Percentiles rank a stretch among this genome's conserved stretches.
Conservation (phyloP, 768 basidiomycete species). For the Mycena vitilis region DNA sequence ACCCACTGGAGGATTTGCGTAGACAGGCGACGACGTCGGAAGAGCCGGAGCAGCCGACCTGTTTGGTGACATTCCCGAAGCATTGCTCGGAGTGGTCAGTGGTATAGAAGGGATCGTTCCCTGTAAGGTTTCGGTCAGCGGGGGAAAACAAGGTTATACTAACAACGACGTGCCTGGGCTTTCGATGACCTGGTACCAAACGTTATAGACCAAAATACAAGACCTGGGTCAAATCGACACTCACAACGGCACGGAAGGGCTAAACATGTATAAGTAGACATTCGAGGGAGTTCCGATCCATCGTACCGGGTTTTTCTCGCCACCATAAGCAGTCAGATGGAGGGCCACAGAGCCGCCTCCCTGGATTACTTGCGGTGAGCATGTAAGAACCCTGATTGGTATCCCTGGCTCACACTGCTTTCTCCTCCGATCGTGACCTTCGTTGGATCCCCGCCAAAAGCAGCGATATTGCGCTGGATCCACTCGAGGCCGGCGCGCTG, state of each 20-base stretch:
- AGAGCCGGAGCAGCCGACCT: slow-evolving; percentile 31
- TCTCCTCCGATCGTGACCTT: slow-evolving; percentile 49
- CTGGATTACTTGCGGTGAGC: slow-evolving; percentile 18
- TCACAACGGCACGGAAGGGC: slow-evolving; percentile 38
- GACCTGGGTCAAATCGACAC: not conserved
- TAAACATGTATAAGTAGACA: slow-evolving; percentile 9
- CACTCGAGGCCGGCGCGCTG: slow-evolving; percentile 50
- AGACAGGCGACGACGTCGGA: slow-evolving; percentile 31
- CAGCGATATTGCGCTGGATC: slow-evolving; percentile 47
- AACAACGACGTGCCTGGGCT: slow-evolving; percentile 31
- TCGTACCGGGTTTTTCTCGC: slow-evolving; percentile 34
- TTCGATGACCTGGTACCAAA: slow-evolving; percentile 24
- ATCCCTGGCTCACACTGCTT: slow-evolving; percentile 44
- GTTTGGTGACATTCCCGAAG: slow-evolving; percentile 32
- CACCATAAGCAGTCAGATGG: slow-evolving; percentile 35
- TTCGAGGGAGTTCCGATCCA: not conserved
- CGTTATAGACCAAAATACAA: not conserved
- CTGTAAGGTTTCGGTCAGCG: slow-evolving; percentile 9
- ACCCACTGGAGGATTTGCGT: slow-evolving; percentile 32
- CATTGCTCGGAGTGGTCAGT: slow-evolving; percentile 31
- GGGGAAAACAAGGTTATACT: too few species aligned
- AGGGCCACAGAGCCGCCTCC: slow-evolving; percentile 35
- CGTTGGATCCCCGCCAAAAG: slow-evolving; percentile 44
- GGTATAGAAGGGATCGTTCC: slow-evolving; percentile 36
- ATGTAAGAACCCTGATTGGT: not conserved